Percentiles rank a stretch among this genome's conserved stretches.
phyloP scores from a whole-genome alignment of 768 basidiomycete genomes.

The Mycena belliarum region DNA sequence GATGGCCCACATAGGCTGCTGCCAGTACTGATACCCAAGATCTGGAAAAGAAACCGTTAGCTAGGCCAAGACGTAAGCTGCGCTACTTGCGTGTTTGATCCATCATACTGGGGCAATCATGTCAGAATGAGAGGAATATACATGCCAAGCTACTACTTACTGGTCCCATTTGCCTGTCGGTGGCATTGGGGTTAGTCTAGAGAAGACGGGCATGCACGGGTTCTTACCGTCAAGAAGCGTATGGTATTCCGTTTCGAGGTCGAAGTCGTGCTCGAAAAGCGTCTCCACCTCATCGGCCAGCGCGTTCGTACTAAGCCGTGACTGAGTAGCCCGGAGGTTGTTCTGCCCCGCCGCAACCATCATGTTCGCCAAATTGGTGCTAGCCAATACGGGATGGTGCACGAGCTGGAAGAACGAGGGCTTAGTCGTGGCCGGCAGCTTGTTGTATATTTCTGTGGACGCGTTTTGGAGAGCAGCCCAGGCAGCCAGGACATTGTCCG shows the following conservation, averaged over 20 bases:
- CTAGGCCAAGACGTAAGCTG: too few relatives aligned
- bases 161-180: constrained; percentile 62
- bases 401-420: constrained; percentile 74
- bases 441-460: constrained; percentile 57
- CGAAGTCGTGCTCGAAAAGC: constrained; percentile 62
- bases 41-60: constrained; percentile 27
- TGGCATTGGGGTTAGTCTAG: not conserved
- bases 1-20: constrained; percentile 67
- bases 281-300: constrained; percentile 55
- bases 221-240: constrained; percentile 50
- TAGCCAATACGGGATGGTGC: constrained; percentile 63
- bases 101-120: constrained; percentile 51
- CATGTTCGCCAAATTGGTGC: constrained; percentile 57
- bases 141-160: constrained; percentile 32
- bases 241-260: constrained; percentile 63
- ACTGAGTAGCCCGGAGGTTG: constrained; percentile 64
- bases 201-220: not conserved
- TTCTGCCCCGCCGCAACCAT: constrained; percentile 60
- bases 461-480: constrained; percentile 51
- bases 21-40: constrained; percentile 69
- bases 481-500: constrained; percentile 52
- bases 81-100: constrained; percentile 57
- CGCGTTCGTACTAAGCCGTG: constrained; percentile 59
- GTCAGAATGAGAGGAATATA: too few relatives aligned
- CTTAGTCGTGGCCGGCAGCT: constrained; percentile 45